phyloP scores from a whole-genome alignment of 352 stramenopile species.

The Stephanocyclus meneghinianus region DNA sequence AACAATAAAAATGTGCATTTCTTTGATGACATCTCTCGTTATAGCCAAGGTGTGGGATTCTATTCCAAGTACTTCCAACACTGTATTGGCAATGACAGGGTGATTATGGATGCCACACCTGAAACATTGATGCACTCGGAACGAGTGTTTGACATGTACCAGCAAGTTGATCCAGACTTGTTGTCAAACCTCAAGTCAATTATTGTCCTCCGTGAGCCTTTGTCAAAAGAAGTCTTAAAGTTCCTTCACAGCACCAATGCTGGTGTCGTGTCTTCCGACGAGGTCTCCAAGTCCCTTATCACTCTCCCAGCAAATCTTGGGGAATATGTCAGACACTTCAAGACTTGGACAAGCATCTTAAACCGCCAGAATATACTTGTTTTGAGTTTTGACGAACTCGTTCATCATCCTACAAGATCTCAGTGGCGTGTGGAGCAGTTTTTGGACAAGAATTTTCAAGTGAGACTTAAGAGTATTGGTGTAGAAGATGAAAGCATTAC shows the following conservation, averaged over 20 bases:
- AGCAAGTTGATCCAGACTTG: background rate
- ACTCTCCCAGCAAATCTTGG: background rate
- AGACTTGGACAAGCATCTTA: conserved; percentile 3
- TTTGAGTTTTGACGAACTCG: conserved; percentile 12
- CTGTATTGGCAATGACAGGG: background rate
- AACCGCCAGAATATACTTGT: background rate
- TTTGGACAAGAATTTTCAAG: background rate
- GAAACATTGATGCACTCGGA: background rate
- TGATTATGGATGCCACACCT: conserved; percentile 4
- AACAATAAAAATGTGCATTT: conserved; percentile 5
- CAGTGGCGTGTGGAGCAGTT: conserved; percentile 11
- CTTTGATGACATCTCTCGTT: background rate
- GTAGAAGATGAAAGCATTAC: background rate
- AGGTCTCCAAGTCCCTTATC: background rate
- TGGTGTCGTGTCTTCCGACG: background rate
- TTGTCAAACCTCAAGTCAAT: conserved; percentile 5
- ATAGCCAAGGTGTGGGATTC: background rate
- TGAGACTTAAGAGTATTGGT: background rate
- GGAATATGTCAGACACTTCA: conserved; percentile 10
- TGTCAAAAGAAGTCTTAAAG: conserved; percentile 10
- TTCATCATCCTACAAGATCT: background rate
- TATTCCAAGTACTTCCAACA: background rate
- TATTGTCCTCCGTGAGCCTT: conserved; percentile 15
- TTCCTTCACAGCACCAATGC: background rate
- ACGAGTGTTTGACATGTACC: conserved; percentile 6